phyloP scores from a whole-genome alignment of 208 protist species.

The Acanthamoeba castellanii region DNA sequence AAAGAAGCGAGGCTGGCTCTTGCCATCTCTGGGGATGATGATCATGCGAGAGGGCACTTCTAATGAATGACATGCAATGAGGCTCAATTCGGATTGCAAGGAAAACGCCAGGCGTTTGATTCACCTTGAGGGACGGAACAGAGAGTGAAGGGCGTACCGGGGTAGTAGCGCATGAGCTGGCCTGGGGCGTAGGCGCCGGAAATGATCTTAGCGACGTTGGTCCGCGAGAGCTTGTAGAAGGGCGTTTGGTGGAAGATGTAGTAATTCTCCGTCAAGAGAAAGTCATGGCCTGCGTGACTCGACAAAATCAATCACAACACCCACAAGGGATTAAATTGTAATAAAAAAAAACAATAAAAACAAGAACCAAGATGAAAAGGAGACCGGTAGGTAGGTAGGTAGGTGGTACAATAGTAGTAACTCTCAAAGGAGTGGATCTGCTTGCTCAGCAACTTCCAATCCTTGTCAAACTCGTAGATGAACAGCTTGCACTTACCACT shows the following conservation, averaged over 20 bases:
- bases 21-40: slow-evolving; percentile 54
- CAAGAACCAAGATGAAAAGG: not conserved
- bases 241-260: slow-evolving; percentile 81
- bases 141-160: not conserved
- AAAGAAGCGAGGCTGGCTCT: not conserved
- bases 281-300: slow-evolving; percentile 75
- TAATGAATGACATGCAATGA: not conserved
- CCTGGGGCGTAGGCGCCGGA: not conserved
- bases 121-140: not conserved
- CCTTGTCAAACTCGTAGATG: slow-evolving; percentile 75
- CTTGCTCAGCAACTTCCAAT: slow-evolving; percentile 73
- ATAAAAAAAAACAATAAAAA: slow-evolving; percentile 5
- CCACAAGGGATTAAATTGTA: not conserved
- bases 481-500: slow-evolving; percentile 16
- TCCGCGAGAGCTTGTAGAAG: slow-evolving; percentile 69
- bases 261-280: slow-evolving; percentile 74
- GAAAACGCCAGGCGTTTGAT: no score
- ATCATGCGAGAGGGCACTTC: slow-evolving; percentile 77
- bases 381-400: not conserved
- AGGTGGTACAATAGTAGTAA: slow-evolving; percentile 69
- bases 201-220: slow-evolving; percentile 30
- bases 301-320: not conserved
- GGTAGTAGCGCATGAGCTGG: slow-evolving; percentile 62
- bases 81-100: not conserved
- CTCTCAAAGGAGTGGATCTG: slow-evolving; percentile 56